Conservation (phyloP, 805 yeast genomes). For the Naumovozyma baii region DNA sequence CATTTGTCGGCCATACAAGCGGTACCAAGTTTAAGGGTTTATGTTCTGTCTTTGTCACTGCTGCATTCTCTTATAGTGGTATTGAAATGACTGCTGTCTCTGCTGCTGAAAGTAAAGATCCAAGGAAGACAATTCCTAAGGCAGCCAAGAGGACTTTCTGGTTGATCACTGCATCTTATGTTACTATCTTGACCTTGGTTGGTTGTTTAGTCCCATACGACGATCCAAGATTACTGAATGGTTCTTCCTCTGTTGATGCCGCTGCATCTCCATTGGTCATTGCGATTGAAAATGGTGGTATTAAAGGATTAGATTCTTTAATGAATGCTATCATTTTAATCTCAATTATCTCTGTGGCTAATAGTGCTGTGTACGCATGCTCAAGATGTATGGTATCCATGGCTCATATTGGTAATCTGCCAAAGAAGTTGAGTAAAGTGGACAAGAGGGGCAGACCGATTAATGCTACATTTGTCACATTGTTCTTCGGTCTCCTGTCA, state of each 20-base stretch:
- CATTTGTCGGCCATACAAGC: slow-evolving; percentile 40
- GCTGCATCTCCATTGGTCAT: slow-evolving; percentile 68
- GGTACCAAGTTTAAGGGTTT: slow-evolving; percentile 41
- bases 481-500: slow-evolving; percentile 47
- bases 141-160: slow-evolving; percentile 79
- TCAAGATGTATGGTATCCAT: slow-evolving; percentile 60
- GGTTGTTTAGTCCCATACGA: slow-evolving; percentile 60
- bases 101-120: slow-evolving; percentile 67
- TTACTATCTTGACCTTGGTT: slow-evolving; percentile 44
- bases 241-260: slow-evolving; percentile 43
- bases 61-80: slow-evolving; percentile 63
- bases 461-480: slow-evolving; percentile 49
- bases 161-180: slow-evolving; percentile 66
- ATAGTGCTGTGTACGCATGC: slow-evolving; percentile 60
- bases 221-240: slow-evolving; percentile 39
- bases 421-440: slow-evolving; percentile 51
- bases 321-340: slow-evolving; percentile 63
- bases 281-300: slow-evolving; percentile 58
- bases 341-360: slow-evolving; percentile 64
- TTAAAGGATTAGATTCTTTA: slow-evolving; percentile 55
- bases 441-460: slow-evolving; percentile 75
- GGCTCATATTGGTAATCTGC: slow-evolving; percentile 58
- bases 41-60: slow-evolving; percentile 45
- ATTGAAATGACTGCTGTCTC: slow-evolving; percentile 67
- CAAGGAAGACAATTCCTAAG: slow-evolving; percentile 54